phyloP scores from a whole-genome alignment of 2,329 filamentous ascomycete species.

The Madurella mycetomatis region DNA sequence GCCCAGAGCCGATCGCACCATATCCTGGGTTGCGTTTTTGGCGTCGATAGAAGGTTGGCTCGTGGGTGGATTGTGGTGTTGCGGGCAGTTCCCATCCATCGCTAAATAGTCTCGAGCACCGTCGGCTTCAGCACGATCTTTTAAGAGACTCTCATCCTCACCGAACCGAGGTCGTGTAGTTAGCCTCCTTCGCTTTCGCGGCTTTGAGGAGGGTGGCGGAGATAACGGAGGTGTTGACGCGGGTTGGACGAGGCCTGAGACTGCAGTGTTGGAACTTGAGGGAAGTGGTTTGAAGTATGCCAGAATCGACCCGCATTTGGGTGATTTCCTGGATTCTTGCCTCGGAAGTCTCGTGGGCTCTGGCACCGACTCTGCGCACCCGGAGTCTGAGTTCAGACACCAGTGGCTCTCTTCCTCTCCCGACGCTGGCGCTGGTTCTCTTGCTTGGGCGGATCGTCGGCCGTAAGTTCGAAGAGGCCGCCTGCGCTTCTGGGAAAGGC shows the following conservation, averaged over 20 bases:
- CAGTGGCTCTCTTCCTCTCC: too few species aligned
- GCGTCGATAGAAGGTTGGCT: neutral
- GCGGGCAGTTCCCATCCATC: too few species aligned
- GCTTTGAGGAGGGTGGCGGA: conserved; percentile 21
- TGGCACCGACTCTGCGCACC: neutral
- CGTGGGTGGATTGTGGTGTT: too few species aligned
- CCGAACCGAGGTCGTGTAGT: conserved; percentile 28
- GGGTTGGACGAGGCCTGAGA: conserved; percentile 15
- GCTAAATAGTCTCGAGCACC: neutral
- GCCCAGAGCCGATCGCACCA: neutral
- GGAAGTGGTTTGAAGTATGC: conserved; percentile 27
- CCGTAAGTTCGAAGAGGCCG: conserved; percentile 36
- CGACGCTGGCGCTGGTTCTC: conserved; percentile 9
- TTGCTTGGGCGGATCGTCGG: conserved; percentile 29
- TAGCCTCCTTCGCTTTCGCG: conserved; percentile 31
- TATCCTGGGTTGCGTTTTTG: neutral
- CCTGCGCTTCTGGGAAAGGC: conserved; percentile 20
- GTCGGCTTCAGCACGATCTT: neutral
- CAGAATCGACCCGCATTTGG: conserved; percentile 24
- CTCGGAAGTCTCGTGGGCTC: conserved; percentile 6
- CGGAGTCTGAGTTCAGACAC: neutral
- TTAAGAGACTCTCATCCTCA: conserved; percentile 2
- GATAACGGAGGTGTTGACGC: conserved; percentile 32
- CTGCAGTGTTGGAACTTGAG: conserved; percentile 10
- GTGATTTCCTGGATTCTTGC: conserved; percentile 4